Base-by-base conservation (phyloP, 768 basidiomycete species). In the Hericium rajendrae region DNA sequence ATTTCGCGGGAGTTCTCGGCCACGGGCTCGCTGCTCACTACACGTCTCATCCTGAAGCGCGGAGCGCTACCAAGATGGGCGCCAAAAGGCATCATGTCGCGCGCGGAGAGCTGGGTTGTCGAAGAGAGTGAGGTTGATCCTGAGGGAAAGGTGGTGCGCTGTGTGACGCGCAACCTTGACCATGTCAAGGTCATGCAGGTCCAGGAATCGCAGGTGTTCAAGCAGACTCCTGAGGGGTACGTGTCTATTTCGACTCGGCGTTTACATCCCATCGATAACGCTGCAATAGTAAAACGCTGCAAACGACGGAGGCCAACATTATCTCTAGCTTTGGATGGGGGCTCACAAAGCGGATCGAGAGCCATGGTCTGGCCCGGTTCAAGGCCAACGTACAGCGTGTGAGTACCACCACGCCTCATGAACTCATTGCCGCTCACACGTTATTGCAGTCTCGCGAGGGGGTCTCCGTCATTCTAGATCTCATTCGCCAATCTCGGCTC, bases 71-170 rank as follows among this genome's bases (percentile, higher is more conserved):
- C 94, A 0, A 78, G 86, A 64, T 98, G 94, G 94, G 90, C 90
- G 8, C 90, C 88, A 2, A 78, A 82, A 67, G 87, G 88, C 57
- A 85, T 97, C 59, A 73, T 93, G 37, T 81, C 83, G 2, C 81
- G 91, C 63, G 85, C 91, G 38, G 94, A 97, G 71, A 87, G 88
- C 2, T 98, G 93, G 94, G 84, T 97, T 50, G 72, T 98, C 58
- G 94, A 98, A 70, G 89, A 94, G 75, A 95, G 88, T 64, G 90
- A 95, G 66, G 91, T 97, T 6, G 91, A 97, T 71, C 86, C 90
- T 3, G 74, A 84, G 55, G 88, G 85, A 37, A 83, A 85, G 71
- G 78, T 82, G 18, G 81, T 97, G 64, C 76, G 78, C 59, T 92
- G 89, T 64, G 76, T 78, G 59, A 95, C 94, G 16, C 85, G 82